phyloP scores from a whole-genome alignment of 2,329 filamentous ascomycete species.

The Fusarium dimerum region DNA sequence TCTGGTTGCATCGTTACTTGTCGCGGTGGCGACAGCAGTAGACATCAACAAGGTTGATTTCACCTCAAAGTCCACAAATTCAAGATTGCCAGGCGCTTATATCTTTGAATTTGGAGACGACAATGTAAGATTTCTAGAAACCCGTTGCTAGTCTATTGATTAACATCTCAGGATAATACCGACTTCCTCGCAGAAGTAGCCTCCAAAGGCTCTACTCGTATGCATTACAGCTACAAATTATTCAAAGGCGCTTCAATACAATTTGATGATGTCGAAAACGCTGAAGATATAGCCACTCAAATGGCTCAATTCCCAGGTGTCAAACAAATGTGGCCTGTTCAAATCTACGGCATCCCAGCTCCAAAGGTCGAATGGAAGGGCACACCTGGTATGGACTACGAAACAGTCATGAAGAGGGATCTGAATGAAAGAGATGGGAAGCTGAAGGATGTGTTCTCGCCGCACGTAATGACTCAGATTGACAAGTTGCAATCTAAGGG shows the following conservation, averaged over 20 bases:
- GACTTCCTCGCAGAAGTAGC: slow-evolving; percentile 17
- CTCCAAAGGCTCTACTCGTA: slow-evolving; percentile 43
- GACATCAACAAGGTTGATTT: slow-evolving; percentile 24
- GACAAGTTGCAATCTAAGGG: slow-evolving; percentile 52
- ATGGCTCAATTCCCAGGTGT: slow-evolving; percentile 46
- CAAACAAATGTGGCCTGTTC: slow-evolving; percentile 52
- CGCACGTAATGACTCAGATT: slow-evolving; percentile 59
- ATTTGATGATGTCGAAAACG: slow-evolving; percentile 47
- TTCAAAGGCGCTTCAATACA: slow-evolving; percentile 58
- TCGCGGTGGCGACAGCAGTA: slow-evolving; percentile 33
- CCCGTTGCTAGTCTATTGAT: not conserved
- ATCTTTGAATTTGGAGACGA: slow-evolving; percentile 55
- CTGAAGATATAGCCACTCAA: slow-evolving; percentile 43
- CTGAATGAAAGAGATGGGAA: slow-evolving; percentile 10
- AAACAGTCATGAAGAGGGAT: slow-evolving; percentile 17
- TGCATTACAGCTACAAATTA: slow-evolving; percentile 51
- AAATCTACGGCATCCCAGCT: slow-evolving; percentile 46
- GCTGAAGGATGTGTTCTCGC: slow-evolving; percentile 43
- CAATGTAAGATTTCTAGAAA: slow-evolving; percentile 38
- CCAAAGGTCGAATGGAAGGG: slow-evolving; percentile 44
- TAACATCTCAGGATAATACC: slow-evolving; percentile 14
- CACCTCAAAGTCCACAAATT: slow-evolving; percentile 11
- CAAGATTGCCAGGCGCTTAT: slow-evolving; percentile 47
- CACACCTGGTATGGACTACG: slow-evolving; percentile 25
- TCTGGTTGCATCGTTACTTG: slow-evolving; percentile 38